Evolutionary conservation across 2,329 filamentous ascomycete species (phyloP).

Genomic region (Cladorrhinum sp.): DNA sequence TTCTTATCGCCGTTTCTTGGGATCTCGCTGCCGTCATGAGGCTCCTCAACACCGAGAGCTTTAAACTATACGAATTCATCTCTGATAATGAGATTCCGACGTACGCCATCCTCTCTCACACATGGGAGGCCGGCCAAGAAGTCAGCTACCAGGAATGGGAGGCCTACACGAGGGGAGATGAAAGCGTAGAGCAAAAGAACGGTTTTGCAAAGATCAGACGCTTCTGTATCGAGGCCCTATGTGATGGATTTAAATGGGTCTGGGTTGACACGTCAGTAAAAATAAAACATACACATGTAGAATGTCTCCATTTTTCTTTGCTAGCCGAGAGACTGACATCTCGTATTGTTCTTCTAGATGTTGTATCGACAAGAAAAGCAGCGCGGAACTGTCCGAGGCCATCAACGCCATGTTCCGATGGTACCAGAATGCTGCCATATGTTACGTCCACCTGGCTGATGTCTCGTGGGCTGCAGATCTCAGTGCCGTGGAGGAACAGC

Average conservation of each 20-base stretch:
- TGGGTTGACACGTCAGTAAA: background rate
- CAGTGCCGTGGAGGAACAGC: background rate
- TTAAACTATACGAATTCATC: background rate
- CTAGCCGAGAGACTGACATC: background rate
- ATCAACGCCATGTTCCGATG: slow-evolving; percentile 10
- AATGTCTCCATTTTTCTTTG: background rate
- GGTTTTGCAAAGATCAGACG: background rate
- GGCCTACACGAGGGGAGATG: background rate
- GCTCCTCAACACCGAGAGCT: background rate
- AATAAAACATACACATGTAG: background rate
- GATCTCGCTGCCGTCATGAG: background rate
- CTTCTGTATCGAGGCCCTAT: background rate
- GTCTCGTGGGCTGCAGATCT: background rate
- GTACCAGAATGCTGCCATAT: slow-evolving; percentile 4
- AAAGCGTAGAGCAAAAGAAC: background rate
- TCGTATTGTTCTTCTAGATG: background rate
- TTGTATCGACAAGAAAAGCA: slow-evolving; percentile 19
- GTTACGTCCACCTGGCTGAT: slow-evolving; percentile 7
- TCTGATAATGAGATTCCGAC: background rate
- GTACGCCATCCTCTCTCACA: background rate
- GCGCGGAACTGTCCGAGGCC: slow-evolving; percentile 10
- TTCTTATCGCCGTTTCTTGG: background rate
- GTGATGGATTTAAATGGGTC: background rate
- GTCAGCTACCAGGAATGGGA: background rate
- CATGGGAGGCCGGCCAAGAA: background rate